Base-by-base conservation (phyloP, 495 filamentous ascomycete species). In the Achaetomiella virescens region DNA sequence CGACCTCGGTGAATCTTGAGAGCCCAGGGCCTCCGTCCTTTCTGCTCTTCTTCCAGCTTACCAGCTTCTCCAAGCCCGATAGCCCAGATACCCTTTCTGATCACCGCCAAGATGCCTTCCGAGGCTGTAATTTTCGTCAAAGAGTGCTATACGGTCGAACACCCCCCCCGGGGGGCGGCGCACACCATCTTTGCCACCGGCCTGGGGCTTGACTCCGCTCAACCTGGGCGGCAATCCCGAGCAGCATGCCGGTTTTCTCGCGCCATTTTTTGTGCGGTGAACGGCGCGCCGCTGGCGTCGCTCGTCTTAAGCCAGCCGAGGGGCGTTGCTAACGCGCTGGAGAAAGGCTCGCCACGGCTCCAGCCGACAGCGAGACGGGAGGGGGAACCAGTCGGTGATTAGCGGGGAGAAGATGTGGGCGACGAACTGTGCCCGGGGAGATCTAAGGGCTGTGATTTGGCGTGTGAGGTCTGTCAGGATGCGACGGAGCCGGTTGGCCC, bases 351-450 rank as follows among this genome's bases (percentile, higher is more conserved):
- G 0, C 60, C 59, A 12, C 78, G 80, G 0, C 64, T 83, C 27
- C 59, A 71, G 25, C 81, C 78, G 6, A 77, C 71, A 11, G 78
- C 79, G 7, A 57, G 63, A 18, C 60, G 61, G n/a, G 77, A 81
- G 20, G 77, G 76, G 72, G n/a, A n/a, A 79, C 29, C 72, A 79
- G 38, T 81, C 75, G 75, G 63, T 81, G 18, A 66, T 82, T 25
- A 76, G 76, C 61, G 80, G 80, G n/a, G 77, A 80, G 47, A 82
- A 81, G 72, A 74, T 76, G 52, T 81, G 78, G 77, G 77, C 78
- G 31, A 78, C 77, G n/a, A 81, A 81, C 55, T 70, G 67, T 51
- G 72, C 70, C 3, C 79, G 78, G 21, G 81, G 78, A 77, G 78
- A 81, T 51, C 68, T 70, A 61, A 67, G 52, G 79, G 79, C 9